A percentile compares a stretch with the other conserved stretches of the same genome.
phyloP scores from a whole-genome alignment of 768 basidiomycete species.

The Fomitopsis serialis region DNA sequence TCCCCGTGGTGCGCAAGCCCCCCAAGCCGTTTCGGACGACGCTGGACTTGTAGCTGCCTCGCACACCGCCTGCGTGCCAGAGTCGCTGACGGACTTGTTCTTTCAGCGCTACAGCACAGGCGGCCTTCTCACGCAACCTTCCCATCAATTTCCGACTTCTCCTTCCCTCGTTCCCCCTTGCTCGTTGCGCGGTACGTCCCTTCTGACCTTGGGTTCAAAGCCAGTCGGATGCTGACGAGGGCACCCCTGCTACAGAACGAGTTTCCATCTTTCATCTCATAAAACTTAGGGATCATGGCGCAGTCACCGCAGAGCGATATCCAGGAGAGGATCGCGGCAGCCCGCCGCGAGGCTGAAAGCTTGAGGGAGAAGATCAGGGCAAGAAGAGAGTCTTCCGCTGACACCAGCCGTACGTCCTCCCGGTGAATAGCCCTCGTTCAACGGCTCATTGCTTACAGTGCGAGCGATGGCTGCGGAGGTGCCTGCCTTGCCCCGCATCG shows the following conservation, averaged over 20 bases:
- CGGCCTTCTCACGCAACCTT: slow-evolving; percentile 14
- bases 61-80: slow-evolving; percentile 6
- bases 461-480: slow-evolving; percentile 98
- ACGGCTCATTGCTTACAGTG: slow-evolving; percentile 42
- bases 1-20: slow-evolving; percentile 4
- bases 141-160: slow-evolving; percentile 14
- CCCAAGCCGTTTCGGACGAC: neutral
- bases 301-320: slow-evolving; percentile 74
- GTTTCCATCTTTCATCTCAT: neutral
- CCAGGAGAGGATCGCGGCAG: slow-evolving; percentile 91
- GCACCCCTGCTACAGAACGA: neutral
- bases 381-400: slow-evolving; percentile 94
- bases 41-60: neutral
- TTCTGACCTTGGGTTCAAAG: too few relatives aligned
- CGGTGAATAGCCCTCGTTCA: neutral
- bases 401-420: slow-evolving; percentile 81
- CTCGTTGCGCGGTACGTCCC: slow-evolving; percentile 11
- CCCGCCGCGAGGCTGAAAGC: slow-evolving; percentile 92
- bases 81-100: neutral
- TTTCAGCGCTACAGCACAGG: neutral
- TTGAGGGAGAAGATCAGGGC: slow-evolving; percentile 98
- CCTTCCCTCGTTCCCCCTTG: slow-evolving; percentile 5
- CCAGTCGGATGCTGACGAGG: too few relatives aligned
- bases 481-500: slow-evolving; percentile 90
- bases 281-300: slow-evolving; percentile 45